Evolutionary conservation across 2,329 filamentous ascomycete genomes (phyloP).

Genomic region (Sarocladiaceae sp.): DNA sequence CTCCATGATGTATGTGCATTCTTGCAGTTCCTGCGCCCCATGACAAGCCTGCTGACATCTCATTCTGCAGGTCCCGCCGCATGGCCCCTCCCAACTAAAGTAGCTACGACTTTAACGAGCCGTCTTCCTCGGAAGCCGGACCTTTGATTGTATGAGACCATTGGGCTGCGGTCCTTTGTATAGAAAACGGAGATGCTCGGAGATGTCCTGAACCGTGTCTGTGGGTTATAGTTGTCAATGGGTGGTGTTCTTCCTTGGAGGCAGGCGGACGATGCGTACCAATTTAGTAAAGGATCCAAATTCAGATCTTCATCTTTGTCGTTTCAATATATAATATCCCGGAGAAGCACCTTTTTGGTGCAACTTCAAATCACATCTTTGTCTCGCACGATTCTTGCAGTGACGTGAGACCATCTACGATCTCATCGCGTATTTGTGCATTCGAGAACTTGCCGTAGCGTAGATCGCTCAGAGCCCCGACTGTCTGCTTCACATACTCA

Average conservation of each 20-base stretch:
- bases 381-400: conserved; percentile 56
- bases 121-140: neutral
- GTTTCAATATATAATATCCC: neutral
- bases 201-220: neutral
- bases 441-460: conserved; percentile 74
- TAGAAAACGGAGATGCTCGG: neutral
- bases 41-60: conserved; percentile 17
- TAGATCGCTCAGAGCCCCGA: conserved; percentile 75
- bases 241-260: neutral
- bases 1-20: conserved; percentile 64
- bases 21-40: conserved; percentile 8
- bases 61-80: conserved; percentile 31
- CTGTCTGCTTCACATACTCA: conserved; percentile 57
- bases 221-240: neutral
- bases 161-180: neutral
- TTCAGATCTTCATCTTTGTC: neutral
- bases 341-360: neutral
- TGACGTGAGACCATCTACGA: conserved; percentile 58
- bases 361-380: conserved; percentile 23
- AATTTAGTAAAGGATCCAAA: neutral
- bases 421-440: conserved; percentile 57
- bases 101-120: neutral
- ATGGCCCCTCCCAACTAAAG: conserved; percentile 19
- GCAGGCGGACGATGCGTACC: conserved; percentile 6
- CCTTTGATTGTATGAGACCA: neutral